phyloP scores from a whole-genome alignment of 2,329 filamentous ascomycete genomes.

The Verticillium nonalfalfae region DNA sequence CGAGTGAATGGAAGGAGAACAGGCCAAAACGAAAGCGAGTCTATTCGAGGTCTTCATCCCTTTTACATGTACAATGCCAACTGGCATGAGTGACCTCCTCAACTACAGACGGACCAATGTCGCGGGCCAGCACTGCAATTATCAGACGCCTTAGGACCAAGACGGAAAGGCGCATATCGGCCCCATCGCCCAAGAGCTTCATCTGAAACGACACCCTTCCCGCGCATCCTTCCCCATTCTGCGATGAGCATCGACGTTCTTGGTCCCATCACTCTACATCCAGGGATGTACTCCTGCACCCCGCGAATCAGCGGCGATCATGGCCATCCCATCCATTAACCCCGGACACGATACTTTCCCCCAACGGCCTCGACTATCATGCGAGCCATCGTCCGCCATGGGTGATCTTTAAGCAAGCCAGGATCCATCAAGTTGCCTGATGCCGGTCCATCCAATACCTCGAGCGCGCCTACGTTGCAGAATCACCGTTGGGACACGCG shows the following conservation, averaged over 20 bases:
- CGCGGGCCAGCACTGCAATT: not conserved
- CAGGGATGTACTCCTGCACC: not conserved
- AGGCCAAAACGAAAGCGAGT: not conserved
- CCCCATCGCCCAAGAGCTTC: not conserved
- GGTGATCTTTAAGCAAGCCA: not conserved
- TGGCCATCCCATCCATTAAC: not conserved
- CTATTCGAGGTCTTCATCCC: not conserved
- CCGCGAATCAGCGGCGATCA: constrained; percentile 3
- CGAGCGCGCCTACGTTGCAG: not conserved
- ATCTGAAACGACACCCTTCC: not conserved
- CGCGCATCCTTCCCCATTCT: not conserved
- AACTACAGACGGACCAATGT: not conserved
- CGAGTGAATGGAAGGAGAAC: not conserved
- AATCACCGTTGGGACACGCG: not conserved
- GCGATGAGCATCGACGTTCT: not conserved
- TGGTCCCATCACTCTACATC: not conserved
- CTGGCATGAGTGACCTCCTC: not conserved
- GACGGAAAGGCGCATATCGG: not conserved
- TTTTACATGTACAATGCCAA: not conserved
- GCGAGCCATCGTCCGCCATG: not conserved
- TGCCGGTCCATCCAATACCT: not conserved
- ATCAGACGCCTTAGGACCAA: not conserved
- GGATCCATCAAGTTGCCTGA: not conserved
- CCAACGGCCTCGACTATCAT: not conserved
- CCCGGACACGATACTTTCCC: constrained; percentile 1